Percentiles rank a stretch among this genome's conserved stretches.
Conservation (phyloP, 805 yeast species). For the Tetrapisispora phaffii region DNA sequence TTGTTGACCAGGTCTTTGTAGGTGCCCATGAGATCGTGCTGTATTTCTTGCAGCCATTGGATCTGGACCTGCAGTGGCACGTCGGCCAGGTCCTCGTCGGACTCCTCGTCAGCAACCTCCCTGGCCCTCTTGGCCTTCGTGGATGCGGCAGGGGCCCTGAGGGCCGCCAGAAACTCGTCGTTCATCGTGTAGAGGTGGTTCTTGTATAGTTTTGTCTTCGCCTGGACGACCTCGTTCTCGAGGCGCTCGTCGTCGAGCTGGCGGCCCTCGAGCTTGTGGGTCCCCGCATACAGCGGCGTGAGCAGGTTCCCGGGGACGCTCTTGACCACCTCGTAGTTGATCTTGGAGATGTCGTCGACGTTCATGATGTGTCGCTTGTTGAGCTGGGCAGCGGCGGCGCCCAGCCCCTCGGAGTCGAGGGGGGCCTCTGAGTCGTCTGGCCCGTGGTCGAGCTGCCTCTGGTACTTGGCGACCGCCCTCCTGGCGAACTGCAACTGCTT, state of each 20-base stretch:
- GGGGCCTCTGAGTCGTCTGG: not conserved
- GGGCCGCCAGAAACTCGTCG: constrained; percentile 16
- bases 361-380: constrained; percentile 24
- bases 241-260: constrained; percentile 5
- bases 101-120: not conserved
- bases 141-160: not conserved
- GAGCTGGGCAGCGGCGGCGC: constrained; percentile 2
- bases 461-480: constrained; percentile 9
- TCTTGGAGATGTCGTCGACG: constrained; percentile 27
- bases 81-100: not conserved
- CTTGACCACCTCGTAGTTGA: constrained; percentile 28
- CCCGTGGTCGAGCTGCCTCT: constrained; percentile 1
- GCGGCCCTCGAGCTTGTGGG: constrained; percentile 2
- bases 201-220: constrained; percentile 22
- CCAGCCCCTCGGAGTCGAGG: not conserved
- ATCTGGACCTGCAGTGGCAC: constrained; percentile 7
- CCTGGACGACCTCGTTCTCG: constrained; percentile 16
- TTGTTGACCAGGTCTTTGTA: constrained; percentile 13
- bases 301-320: constrained; percentile 25
- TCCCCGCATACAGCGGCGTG: not conserved
- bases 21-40: constrained; percentile 12
- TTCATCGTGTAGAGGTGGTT: constrained; percentile 21
- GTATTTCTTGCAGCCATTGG: constrained; percentile 16
- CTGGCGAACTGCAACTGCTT: constrained; percentile 9
- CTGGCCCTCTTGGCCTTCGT: not conserved